Evolutionary conservation across 495 filamentous ascomycete species (phyloP).

Genomic region (Xylaria castorea): DNA sequence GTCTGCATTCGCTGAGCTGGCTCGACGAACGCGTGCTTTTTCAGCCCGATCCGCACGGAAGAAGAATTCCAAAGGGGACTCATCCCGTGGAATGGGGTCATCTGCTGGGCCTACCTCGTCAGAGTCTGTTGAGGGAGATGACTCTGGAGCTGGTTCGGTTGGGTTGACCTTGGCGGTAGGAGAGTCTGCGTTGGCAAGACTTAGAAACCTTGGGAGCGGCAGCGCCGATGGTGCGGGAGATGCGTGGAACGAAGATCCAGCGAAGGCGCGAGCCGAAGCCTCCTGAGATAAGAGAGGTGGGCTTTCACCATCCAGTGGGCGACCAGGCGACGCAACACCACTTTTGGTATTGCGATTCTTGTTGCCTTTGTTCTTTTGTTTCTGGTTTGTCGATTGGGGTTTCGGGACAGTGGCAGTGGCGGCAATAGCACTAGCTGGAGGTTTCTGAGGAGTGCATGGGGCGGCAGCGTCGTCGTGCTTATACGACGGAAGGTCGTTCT

Average conservation of each 20-base stretch:
- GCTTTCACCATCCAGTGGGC: constrained; percentile 47
- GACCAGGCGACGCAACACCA: constrained; percentile 44
- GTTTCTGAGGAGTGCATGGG: constrained; percentile 50
- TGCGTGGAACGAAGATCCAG: constrained; percentile 92
- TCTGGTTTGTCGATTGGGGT: constrained; percentile 45
- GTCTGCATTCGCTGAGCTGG: constrained; percentile 49
- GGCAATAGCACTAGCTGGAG: constrained; percentile 33
- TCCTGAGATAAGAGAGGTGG: constrained; percentile 40
- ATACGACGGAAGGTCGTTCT: constrained; percentile 51
- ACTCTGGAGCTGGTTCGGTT: constrained; percentile 39
- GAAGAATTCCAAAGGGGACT: constrained; percentile 85
- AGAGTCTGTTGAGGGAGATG: constrained; percentile 49
- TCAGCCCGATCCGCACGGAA: constrained; percentile 86
- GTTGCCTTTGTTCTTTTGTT: constrained; percentile 40
- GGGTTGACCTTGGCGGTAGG: constrained; percentile 47
- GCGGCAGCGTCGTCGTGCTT: constrained; percentile 27
- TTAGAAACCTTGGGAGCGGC: constrained; percentile 90
- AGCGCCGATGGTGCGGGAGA: constrained; percentile 93
- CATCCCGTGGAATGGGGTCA: constrained; percentile 36
- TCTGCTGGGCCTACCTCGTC: constrained; percentile 51
- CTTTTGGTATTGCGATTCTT: constrained; percentile 43
- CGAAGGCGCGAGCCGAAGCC: constrained; percentile 70
- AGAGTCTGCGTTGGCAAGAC: constrained; percentile 76
- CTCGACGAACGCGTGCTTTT: constrained; percentile 64
- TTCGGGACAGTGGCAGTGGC: constrained; percentile 32